Base-by-base conservation (phyloP, 768 basidiomycete species). In the Cystofilobasidium capitatum region DNA sequence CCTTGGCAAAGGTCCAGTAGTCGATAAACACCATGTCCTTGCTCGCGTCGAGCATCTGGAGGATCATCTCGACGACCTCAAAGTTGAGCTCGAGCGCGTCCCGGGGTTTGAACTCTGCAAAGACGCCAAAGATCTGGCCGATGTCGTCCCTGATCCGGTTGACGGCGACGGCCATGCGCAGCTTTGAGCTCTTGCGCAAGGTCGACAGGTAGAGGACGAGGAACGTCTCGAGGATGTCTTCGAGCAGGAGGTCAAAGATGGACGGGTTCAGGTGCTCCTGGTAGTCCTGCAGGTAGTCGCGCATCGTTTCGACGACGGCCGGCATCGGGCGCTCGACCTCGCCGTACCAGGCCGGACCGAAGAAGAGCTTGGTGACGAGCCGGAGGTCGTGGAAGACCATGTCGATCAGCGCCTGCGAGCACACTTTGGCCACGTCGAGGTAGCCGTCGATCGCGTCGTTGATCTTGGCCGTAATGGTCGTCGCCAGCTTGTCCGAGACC, bases 401-500 rank as follows among this genome's bases (percentile, higher is more conserved):
- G 72, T 89, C 88, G 74, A 99, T 92, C 66, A 99, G 83, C 0
- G 88, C 88, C 73, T 94, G 89, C 26, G 88, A 91, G 80, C 93
- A 98, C 76, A 89, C 90, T 81, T 98, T 98, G 62, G 93, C 93
- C 44, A 98, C 91, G 77, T 99, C 96, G 70, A 98, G 83, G 77
- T 93, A 98, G 3, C 96, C 96, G 75, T 99, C 94, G 71, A 98
- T 97, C 39, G 93, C 92, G 71, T 94, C 88, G 79, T 96, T 97
- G 61, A 98, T 80, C 51, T 85, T 83, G 73, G 91, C 90, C 71
- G 83, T 86, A 73, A 98, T 94, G 7, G 83, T 81, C 17, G 79
- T 81, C 51, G 87, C 82, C 77, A 98, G 98, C 79, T 97, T 98
- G 74, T 88, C 87, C 12, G 88, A 91, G 6, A 98, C 93, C 58